Evolutionary conservation across 2,329 filamentous ascomycete species (phyloP).

Genomic region (Fusarium pseudonygamai): DNA sequence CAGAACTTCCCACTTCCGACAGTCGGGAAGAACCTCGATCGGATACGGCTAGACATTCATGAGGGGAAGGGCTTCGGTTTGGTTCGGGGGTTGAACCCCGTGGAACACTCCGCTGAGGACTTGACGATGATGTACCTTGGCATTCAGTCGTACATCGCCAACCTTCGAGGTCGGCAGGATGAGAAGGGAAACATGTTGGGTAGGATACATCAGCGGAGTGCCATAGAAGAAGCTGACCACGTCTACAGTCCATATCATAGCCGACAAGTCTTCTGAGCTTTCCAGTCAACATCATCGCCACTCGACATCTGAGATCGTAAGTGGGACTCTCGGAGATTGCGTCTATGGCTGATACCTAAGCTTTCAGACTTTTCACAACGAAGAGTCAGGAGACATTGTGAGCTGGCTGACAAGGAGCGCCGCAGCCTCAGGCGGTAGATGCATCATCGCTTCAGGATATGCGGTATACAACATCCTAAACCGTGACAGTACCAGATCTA

Average conservation of each 20-base stretch:
- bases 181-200: constrained; percentile 70
- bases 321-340: constrained; percentile 1
- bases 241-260: constrained; percentile 64
- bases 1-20: constrained; percentile 68
- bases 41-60: constrained; percentile 64
- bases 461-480: constrained; percentile 76
- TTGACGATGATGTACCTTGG: constrained; percentile 71
- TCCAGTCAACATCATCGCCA: constrained; percentile 66
- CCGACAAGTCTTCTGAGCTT: constrained; percentile 60
- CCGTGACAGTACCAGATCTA: constrained; percentile 67
- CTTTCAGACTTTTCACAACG: constrained; percentile 72
- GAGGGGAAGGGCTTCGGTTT: constrained; percentile 70
- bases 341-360: rapidly evolving
- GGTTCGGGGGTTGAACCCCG: constrained; percentile 68
- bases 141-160: constrained; percentile 70
- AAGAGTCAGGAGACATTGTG: constrained; percentile 72
- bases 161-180: constrained; percentile 69
- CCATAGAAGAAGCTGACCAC: rapidly evolving
- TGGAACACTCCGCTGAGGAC: constrained; percentile 66
- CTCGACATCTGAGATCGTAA: constrained; percentile 65
- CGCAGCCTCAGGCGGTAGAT: constrained; percentile 70
- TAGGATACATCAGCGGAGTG: constrained; percentile 36
- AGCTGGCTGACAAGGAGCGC: constrained; percentile 71
- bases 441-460: constrained; percentile 72
- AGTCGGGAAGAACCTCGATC: constrained; percentile 61